A percentile compares a stretch with the other conserved stretches of the same genome.
phyloP scores from a whole-genome alignment of 192 early-diverging fungal genomes.

The Coemansia sp. region DNA sequence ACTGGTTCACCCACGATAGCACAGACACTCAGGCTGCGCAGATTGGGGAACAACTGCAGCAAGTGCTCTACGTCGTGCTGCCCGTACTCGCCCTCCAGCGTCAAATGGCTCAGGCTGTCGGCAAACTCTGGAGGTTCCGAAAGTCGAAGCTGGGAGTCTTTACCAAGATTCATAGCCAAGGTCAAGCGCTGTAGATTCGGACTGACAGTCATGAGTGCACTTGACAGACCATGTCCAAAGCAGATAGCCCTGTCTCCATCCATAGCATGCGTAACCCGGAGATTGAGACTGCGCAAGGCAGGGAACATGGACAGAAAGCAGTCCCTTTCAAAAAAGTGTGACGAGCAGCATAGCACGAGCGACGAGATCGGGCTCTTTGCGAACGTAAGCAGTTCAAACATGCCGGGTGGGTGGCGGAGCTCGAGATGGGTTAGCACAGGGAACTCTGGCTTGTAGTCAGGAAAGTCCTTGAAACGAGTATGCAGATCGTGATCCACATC shows the following conservation, averaged over 20 bases:
- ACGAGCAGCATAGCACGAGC: conserved; percentile 7
- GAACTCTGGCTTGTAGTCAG: background rate
- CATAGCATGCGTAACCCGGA: background rate
- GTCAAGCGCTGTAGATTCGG: background rate
- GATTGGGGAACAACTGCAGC: background rate
- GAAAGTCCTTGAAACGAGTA: background rate
- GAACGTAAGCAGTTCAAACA: conserved; percentile 14
- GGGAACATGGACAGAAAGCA: conserved; percentile 2
- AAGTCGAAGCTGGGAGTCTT: fast-evolving
- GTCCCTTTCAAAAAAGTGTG: background rate
- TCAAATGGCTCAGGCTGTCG: background rate
- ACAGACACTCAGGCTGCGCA: background rate
- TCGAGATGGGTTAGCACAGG: conserved; percentile 13
- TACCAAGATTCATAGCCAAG: background rate
- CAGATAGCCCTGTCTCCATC: background rate
- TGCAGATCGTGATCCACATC: background rate
- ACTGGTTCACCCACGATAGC: background rate
- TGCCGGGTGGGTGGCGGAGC: conserved; percentile 7
- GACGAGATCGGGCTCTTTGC: background rate
- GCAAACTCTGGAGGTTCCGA: background rate
- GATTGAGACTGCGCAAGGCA: background rate
- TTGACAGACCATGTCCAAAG: background rate
- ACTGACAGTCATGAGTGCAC: background rate
- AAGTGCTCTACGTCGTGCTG: background rate
- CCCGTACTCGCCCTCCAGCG: background rate